Conservation (phyloP, 176 grass and related monocot species). For the Hsuehochloa calcarea region DNA sequence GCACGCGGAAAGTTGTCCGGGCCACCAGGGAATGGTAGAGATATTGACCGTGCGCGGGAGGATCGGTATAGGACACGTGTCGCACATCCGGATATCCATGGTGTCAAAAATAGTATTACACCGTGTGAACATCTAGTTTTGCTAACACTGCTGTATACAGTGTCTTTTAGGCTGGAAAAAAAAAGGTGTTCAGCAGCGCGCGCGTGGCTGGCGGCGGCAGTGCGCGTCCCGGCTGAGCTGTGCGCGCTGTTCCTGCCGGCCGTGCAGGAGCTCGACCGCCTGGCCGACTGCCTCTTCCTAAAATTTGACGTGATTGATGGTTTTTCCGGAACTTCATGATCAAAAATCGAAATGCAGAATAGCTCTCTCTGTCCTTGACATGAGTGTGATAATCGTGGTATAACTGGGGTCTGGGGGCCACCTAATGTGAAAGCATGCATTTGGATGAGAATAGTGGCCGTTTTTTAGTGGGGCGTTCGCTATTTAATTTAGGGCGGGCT, state of each 20-base stretch:
- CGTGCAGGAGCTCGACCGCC: constrained; percentile 35
- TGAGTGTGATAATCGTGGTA: neutral
- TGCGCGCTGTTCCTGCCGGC: constrained; percentile 43
- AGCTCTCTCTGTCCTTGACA: neutral
- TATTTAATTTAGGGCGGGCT: too few species aligned
- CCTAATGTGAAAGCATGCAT: neutral
- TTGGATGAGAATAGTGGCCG: neutral
- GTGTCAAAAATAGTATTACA: too few species aligned
- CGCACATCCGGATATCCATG: too few species aligned
- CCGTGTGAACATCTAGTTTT: too few species aligned
- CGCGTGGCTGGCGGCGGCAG: constrained; percentile 33
- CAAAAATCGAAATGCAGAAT: neutral
- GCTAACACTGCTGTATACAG: too few species aligned
- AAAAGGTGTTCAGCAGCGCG: constrained; percentile 51
- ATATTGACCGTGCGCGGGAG: too few species aligned
- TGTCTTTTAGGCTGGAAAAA: too few species aligned
- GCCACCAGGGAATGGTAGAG: too few species aligned
- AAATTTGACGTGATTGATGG: neutral
- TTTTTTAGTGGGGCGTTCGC: too few species aligned
- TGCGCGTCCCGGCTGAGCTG: constrained; percentile 40
- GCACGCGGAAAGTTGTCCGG: too few species aligned
- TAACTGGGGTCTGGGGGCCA: too few species aligned
- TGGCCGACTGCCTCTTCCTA: constrained; percentile 33
- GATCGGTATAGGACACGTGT: too few species aligned
- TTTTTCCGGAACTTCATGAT: neutral